phyloP scores from a whole-genome alignment of 495 filamentous ascomycete species.

The Tuber aestivum region DNA sequence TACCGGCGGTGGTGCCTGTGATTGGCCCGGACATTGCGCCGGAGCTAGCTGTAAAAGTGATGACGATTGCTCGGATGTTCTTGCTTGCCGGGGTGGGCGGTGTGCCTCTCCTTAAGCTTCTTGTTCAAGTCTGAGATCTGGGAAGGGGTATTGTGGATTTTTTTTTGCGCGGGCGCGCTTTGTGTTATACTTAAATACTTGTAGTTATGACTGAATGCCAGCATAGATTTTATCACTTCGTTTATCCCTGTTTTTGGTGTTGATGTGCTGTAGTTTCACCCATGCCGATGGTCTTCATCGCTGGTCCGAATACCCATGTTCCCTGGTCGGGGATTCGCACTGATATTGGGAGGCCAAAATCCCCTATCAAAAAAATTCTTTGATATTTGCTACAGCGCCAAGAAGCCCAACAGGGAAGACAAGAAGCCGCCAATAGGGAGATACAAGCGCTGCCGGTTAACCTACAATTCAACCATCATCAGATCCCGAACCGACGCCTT shows the following conservation, averaged over 20 bases:
- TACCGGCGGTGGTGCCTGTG: background rate
- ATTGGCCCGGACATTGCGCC: constrained; percentile 17
- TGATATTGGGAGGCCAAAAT: background rate
- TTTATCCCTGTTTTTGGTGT: background rate
- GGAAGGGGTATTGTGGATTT: background rate
- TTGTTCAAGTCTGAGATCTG: background rate
- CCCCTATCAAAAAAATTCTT: background rate
- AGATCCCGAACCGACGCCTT: background rate
- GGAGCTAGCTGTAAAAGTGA: constrained; percentile 5
- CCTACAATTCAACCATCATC: background rate
- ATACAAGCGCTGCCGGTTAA: background rate
- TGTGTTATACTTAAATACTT: background rate
- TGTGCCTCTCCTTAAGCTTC: background rate
- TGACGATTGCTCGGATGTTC: constrained; percentile 18
- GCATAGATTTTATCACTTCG: background rate
- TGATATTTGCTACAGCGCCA: background rate
- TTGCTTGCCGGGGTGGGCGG: constrained; percentile 11
- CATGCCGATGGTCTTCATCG: too few relatives aligned
- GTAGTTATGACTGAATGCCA: background rate
- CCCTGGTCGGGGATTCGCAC: background rate
- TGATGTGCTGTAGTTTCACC: background rate
- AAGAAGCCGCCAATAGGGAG: background rate
- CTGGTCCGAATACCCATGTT: background rate
- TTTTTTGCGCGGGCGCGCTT: background rate
- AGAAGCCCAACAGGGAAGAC: background rate